Evolutionary conservation across 257 asterid genomes (phyloP).

Genomic region (Verbascum thapsus): DNA sequence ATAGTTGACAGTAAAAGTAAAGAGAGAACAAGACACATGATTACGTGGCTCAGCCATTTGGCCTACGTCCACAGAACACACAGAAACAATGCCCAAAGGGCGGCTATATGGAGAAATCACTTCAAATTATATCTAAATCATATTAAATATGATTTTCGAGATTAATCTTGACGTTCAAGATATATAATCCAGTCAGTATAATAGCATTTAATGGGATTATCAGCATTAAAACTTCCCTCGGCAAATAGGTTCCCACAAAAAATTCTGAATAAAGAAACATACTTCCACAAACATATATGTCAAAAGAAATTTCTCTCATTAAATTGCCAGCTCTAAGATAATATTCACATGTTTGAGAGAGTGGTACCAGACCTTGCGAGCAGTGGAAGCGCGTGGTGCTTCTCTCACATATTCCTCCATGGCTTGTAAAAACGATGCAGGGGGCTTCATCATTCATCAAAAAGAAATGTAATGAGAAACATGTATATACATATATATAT

Average conservation of each 20-base stretch:
- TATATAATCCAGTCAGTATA: not conserved
- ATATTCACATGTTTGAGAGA: conserved; percentile 26
- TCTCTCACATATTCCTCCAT: conserved; percentile 99
- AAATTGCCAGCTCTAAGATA: not conserved
- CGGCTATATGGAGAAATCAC: too few species aligned
- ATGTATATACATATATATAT: too few species aligned
- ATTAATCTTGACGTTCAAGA: too few species aligned
- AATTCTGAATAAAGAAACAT: not conserved
- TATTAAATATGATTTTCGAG: too few species aligned
- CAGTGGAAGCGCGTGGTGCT: conserved; percentile 83
- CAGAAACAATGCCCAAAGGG: too few species aligned
- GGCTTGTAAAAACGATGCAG: conserved; percentile 91
- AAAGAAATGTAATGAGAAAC: conserved; percentile 27
- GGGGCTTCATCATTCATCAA: conserved; percentile 64
- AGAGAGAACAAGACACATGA: too few species aligned
- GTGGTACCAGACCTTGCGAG: conserved; percentile 68
- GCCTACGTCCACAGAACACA: too few species aligned
- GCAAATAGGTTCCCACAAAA: not conserved
- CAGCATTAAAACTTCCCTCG: too few species aligned
- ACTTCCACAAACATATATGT: not conserved
- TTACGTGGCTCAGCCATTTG: too few species aligned
- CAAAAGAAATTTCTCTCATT: not conserved
- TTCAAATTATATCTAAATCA: too few species aligned
- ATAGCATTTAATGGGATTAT: conserved; percentile 10
- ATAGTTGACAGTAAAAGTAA: too few species aligned